Evolutionary conservation across 805 yeast species (phyloP), one percentile per base, ranked within the genome.

Genomic region (Spathaspora hagerdaliae): DNA sequence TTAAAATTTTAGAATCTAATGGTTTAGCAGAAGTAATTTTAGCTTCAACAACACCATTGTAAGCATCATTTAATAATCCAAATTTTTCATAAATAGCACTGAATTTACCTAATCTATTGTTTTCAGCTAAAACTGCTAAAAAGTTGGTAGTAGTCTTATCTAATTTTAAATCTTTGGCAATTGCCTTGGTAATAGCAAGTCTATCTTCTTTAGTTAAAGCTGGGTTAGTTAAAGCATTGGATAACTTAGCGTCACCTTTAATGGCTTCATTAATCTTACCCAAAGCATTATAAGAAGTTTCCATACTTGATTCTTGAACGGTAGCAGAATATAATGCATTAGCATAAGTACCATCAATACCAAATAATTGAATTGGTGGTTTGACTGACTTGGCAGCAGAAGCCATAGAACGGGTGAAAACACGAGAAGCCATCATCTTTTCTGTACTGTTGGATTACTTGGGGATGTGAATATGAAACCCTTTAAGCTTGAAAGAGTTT

Each of bases 331-430:
- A 92, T 59, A 94, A 79, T 41, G 99, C 97, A 47, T 89, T 79
- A 57, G 98, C 99, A 71, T 92, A 92, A 54, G 98, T 90, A 64
- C 98, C 99, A 57, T 91, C 97, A 57, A 92, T 74, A 53, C 98
- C 98, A 62, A 80, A 92, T 66, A 92, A 79, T 79, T 90, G 96
- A 53, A 92, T 87, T 46, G 98, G 97, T 44, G 95, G 90, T 70
- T 82, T 84, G 61, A 79, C 79, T 48, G 78, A 49, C 61, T 75
- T 71, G 60, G 83, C 68, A 56, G 87, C 85, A 48, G 91, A 71
- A 61, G 95, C 92, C 75, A 85, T 67, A 47, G 84, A 72, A 74
- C 91, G 85, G 64, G 75, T 61, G 64, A 82, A 81, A 59, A 77
- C 74, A 74, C 85, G 85, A 58, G 84, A 74, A 60, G 81, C 78